Conservation (phyloP, 306 rosid species). For the Urtica urens region DNA sequence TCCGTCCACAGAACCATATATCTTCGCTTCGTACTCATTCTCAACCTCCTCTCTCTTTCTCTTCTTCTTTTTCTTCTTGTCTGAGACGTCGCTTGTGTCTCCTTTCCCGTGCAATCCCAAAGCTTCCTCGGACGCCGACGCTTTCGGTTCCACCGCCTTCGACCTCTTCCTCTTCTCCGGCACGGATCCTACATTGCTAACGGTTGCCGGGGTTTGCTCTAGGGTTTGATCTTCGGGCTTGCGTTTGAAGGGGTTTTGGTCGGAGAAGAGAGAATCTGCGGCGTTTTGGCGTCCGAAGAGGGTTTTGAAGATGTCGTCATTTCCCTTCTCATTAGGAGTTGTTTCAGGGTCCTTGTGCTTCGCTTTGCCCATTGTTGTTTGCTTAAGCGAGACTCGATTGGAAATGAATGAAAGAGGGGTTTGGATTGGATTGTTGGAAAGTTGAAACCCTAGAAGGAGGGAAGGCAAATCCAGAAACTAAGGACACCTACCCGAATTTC, state of each 20-base stretch:
- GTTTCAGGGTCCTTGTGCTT: conserved; percentile 25
- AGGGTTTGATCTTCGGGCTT: conserved; percentile 13
- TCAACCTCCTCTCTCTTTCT: conserved; percentile 86
- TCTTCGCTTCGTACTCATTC: conserved; percentile 66
- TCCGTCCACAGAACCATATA: conserved; percentile 37
- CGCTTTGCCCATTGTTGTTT: conserved; percentile 40
- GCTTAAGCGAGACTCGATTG: neutral
- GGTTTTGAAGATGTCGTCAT: conserved; percentile 36
- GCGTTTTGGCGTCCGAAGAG: conserved; percentile 40
- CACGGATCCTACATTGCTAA: conserved; percentile 2
- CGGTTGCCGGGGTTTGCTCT: neutral
- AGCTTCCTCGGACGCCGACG: conserved; percentile 31
- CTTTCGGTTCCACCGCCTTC: conserved; percentile 22
- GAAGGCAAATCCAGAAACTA: no score
- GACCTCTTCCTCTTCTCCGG: conserved; percentile 19
- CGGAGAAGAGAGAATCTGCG: conserved; percentile 56
- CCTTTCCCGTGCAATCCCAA: conserved; percentile 1
- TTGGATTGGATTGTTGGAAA: no score
- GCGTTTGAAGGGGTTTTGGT: conserved; percentile 48
- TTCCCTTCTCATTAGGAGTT: conserved; percentile 5
- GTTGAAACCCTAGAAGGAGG: no score
- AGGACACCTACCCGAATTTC: no score
- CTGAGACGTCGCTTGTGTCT: neutral
- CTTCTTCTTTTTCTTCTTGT: conserved; percentile 34
- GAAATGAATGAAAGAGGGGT: no score